A percentile compares a stretch with the other conserved stretches of the same genome.
These are phyloP conservation scores for Beauveria brongniartii DNA, from an alignment of 2,329 filamentous ascomycete genomes.

Conservation along the genomic window DNA sequence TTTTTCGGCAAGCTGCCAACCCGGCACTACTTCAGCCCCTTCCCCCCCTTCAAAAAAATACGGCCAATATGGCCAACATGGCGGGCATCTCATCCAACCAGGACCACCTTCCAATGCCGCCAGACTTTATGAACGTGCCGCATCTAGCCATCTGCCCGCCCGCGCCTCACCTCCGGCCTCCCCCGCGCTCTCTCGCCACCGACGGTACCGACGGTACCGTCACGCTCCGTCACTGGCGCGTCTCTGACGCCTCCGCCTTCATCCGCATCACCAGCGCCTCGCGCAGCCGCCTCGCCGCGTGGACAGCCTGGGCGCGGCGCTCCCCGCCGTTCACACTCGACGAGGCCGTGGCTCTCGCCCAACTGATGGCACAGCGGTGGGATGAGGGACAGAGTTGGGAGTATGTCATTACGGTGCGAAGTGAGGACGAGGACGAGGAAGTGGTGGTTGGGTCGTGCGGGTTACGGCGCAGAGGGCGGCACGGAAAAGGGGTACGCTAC, in stretches of 20 bases:
- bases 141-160: constrained; percentile 1
- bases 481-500: neutral
- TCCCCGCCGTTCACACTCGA: neutral
- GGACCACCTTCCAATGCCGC: neutral
- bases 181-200: neutral
- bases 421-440: neutral
- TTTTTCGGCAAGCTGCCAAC: too few relatives aligned
- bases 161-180: neutral
- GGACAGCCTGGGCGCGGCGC: neutral
- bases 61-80: neutral
- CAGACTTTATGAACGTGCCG: neutral
- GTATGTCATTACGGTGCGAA: neutral
- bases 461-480: neutral
- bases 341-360: neutral
- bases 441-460: neutral
- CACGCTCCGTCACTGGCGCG: neutral
- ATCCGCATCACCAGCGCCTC: neutral
- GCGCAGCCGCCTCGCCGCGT: neutral
- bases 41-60: too few relatives aligned
- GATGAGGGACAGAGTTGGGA: neutral
- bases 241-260: neutral
- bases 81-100: neutral
- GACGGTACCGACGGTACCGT: constrained; percentile 7
- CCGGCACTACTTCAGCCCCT: too few relatives aligned
- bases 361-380: neutral